A percentile compares a stretch with the other conserved stretches of the same genome.
Evolutionary conservation across 2,329 filamentous ascomycete genomes (phyloP).

Genomic region (Penicillium decumbens): DNA sequence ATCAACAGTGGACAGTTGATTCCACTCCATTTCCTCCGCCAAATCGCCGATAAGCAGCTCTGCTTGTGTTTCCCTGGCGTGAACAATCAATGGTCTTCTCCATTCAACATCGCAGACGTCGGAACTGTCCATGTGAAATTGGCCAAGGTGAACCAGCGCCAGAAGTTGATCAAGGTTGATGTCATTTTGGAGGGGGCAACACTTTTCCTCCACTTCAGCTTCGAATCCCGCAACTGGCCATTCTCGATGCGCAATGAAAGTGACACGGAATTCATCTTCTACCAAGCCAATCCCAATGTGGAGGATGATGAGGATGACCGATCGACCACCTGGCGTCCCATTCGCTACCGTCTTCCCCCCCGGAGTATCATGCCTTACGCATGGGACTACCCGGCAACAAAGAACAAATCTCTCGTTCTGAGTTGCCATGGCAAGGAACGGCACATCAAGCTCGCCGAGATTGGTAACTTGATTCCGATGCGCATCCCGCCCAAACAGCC

Average conservation of each 20-base stretch:
- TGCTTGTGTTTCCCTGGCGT: slow-evolving; percentile 89
- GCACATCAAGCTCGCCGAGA: slow-evolving; percentile 91
- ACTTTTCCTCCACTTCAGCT: slow-evolving; percentile 83
- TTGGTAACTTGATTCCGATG: slow-evolving; percentile 93
- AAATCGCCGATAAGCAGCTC: slow-evolving; percentile 76
- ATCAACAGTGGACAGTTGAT: slow-evolving; percentile 73
- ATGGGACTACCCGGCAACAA: slow-evolving; percentile 98
- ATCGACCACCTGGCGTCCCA: slow-evolving; percentile 81
- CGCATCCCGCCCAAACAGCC: slow-evolving; percentile 68
- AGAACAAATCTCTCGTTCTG: slow-evolving; percentile 87
- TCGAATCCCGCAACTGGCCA: slow-evolving; percentile 94
- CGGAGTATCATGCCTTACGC: slow-evolving; percentile 99
- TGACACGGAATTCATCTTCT: slow-evolving; percentile 93
- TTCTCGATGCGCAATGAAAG: slow-evolving; percentile 99
- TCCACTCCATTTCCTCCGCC: slow-evolving; percentile 84
- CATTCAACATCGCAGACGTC: slow-evolving; percentile 94
- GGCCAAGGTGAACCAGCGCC: slow-evolving; percentile 81
- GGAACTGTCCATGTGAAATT: slow-evolving; percentile 92
- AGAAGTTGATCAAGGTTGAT: slow-evolving; percentile 81
- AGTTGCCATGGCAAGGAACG: slow-evolving; percentile 73
- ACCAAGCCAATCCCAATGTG: slow-evolving; percentile 85
- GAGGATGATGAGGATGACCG: slow-evolving; percentile 81
- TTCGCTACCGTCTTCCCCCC: slow-evolving; percentile 85
- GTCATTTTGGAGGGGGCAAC: slow-evolving; percentile 89
- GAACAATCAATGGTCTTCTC: slow-evolving; percentile 95